These are phyloP conservation scores for Solanum tarijense DNA, from an alignment of 257 asterid genomes.

Conservation along the genomic window DNA sequence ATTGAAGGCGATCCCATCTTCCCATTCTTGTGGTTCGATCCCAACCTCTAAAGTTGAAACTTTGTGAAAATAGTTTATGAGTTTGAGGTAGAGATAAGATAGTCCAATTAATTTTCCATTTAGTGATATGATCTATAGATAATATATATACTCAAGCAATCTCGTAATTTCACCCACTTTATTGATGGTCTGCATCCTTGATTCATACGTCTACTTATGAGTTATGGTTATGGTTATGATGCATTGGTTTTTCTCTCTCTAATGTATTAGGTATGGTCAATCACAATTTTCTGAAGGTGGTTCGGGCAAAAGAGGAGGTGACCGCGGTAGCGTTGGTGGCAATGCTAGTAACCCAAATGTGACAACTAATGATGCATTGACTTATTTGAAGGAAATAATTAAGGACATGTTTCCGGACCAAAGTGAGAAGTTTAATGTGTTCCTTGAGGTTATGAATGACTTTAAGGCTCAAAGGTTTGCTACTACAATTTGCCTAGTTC, in stretches of 20 bases:
- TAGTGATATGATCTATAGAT: no score
- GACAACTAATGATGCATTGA: constrained; percentile 74
- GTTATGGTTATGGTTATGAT: neutral
- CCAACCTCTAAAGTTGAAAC: no score
- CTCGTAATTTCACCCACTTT: neutral
- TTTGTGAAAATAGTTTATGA: no score
- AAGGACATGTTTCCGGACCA: constrained; percentile 89
- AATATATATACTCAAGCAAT: no score
- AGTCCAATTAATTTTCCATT: no score
- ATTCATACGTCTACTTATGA: neutral
- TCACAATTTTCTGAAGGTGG: neutral
- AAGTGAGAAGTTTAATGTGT: constrained; percentile 70
- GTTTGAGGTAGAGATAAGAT: no score
- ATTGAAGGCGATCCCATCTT: no score
- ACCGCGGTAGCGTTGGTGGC: constrained; percentile 6
- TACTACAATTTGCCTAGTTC: neutral
- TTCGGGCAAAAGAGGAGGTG: neutral
- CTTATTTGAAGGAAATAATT: constrained; percentile 86
- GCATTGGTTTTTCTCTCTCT: neutral
- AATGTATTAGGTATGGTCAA: neutral
- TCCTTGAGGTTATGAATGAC: constrained; percentile 88
- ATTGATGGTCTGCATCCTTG: neutral
- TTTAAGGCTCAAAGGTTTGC: constrained; percentile 84
- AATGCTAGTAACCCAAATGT: constrained; percentile 52
- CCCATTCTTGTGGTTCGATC: no score